Base-by-base conservation (phyloP, 2,329 filamentous ascomycete genomes). In the Fusarium sp. region DNA sequence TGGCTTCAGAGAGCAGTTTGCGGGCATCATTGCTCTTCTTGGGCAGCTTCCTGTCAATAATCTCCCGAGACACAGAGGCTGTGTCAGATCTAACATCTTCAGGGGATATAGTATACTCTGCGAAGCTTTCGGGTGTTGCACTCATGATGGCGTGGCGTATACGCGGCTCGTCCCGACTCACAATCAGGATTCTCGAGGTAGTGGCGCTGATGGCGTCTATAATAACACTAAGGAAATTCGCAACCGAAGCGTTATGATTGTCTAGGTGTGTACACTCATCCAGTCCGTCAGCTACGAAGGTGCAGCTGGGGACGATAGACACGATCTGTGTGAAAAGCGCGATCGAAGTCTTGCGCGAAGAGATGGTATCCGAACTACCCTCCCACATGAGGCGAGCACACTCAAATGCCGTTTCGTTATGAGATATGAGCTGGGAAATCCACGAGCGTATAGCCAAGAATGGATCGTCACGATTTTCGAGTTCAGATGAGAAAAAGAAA, bases 401-500 rank as follows among this genome's bases (percentile, higher is more conserved):
- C 8, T 51, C 24, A 13, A 51, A 51, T 28, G 47, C 47, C 6
- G 8, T 24, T 7, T 44, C 19, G 24, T 55, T 11, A 3, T 31
- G 42, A 2, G n/a, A 40, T 38, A 40, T 9, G 9, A 55, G 8
- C n/a, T 46, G 52, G 7, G 42, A 36, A 1, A 55, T 57, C 79
- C 77, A 82, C 5, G 73, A 76, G 24, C 76, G 68, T 14, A 78
- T 26, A 1, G 74, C 72, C n/a, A 67, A 15, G 21, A 66, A 78
- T n/a, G 74, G 74, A 40, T 78, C 70, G 2, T 64, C 54, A 8
- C 69, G 72, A 49, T 69, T 73, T 36, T 71, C 68, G 28, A 54
- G 45, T 5, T 76, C 72, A 4, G 76, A 76, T 3, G 77, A 78
- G 19, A 78, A 75, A 60, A 80, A 81, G 62, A 78, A 80, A 43